Evolutionary conservation across 305 asterid genomes (phyloP), one percentile per base, ranked within the genome.

Genomic region (Caryopteris hybrid): DNA sequence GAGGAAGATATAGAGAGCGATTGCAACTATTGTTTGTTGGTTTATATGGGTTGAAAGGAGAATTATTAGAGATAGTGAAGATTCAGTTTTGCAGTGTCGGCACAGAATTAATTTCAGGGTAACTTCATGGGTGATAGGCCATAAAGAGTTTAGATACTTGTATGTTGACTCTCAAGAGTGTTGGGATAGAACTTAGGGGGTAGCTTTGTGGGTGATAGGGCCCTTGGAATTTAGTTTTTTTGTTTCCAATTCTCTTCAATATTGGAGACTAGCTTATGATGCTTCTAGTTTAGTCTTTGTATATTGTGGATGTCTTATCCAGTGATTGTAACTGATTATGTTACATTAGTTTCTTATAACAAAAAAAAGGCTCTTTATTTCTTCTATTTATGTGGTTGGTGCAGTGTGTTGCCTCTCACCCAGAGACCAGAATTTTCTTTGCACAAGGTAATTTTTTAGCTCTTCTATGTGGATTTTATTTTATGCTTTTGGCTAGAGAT

Each of bases 381-480:
- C 51, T 12, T 12, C 55, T 61, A 41, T 6, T 76, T 53, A 61
- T 43, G 72, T 63, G 43, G 67, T 76, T 74, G 55, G 39, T 75
- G 80, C 86, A 84, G 93, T 80, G 86, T 42, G 79, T 86, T 61
- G 88, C 90, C 16, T 73, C 84, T 67, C 85, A 86, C 73, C 75
- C 81, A 2, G 71, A 68, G 62, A 86, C 90, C 67, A 82, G 83
- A 66, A 74, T 66, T 76, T 47, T 51, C 17, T 80, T 82, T 70
- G 64, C 79, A 21, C 56, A 60, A 41, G 93, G 93, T 84, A 81
- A 61, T 61, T 42, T 61, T 62, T 8, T 7, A 8, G n/a, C 62
- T 39, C 23, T 1, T 61, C 4, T 43, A 4, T 22, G 16, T 14
- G n/a, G 33, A 38, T 59, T 59, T 0, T 41, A 22, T 61, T 42